Conservation (phyloP, 345 rosid genomes). For the Citrus medica region DNA sequence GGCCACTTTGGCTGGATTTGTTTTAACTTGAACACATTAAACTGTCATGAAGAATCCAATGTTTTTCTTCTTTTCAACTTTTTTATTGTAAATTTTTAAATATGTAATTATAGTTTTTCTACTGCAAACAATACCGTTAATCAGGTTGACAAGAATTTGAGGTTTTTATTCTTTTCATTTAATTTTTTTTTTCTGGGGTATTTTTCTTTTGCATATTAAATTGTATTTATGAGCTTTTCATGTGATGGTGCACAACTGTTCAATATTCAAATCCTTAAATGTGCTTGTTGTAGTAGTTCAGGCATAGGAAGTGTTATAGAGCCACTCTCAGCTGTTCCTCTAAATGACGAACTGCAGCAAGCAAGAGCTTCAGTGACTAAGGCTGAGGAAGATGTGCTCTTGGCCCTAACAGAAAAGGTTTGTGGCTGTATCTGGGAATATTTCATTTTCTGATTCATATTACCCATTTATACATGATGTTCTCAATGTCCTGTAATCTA, state of each 20-base stretch:
- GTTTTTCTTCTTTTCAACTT: too few species aligned
- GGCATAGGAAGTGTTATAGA: slow-evolving; percentile 66
- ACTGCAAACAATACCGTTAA: neutral
- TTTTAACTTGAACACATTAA: neutral
- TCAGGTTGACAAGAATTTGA: neutral
- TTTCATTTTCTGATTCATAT: neutral
- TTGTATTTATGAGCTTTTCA: neutral
- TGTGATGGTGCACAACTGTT: slow-evolving; percentile 4
- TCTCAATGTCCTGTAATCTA: slow-evolving; percentile 24
- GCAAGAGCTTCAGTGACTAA: slow-evolving; percentile 67
- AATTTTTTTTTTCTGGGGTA: too few species aligned
- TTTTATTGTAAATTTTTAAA: neutral
- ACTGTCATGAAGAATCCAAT: neutral
- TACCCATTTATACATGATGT: slow-evolving; percentile 16
- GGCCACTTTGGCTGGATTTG: neutral
- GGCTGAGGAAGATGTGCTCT: slow-evolving; percentile 81
- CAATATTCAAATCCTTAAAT: slow-evolving; percentile 30
- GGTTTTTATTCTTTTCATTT: neutral
- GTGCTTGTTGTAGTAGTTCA: slow-evolving; percentile 65
- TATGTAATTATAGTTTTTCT: neutral
- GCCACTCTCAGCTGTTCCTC: slow-evolving; percentile 77
- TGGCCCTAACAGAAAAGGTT: slow-evolving; percentile 78
- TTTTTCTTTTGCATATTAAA: neutral
- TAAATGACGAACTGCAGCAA: slow-evolving; percentile 80
- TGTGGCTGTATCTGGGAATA: slow-evolving; percentile 16